phyloP scores from a whole-genome alignment of 495 filamentous ascomycete species.

The Bathelium albidoporum region DNA sequence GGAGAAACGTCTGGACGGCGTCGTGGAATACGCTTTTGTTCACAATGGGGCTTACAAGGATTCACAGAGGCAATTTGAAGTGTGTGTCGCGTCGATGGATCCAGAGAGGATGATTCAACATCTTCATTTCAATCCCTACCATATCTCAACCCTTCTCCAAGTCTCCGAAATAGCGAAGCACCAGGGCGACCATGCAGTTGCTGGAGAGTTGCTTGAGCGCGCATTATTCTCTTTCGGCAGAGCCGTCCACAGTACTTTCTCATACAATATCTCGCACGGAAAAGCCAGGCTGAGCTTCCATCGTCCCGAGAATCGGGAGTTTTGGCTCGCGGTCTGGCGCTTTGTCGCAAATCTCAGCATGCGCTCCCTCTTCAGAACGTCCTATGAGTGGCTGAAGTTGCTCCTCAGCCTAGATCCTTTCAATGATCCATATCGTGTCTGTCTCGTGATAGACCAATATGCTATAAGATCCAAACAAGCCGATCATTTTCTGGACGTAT shows the following conservation, averaged over 20 bases:
- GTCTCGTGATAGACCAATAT: conserved; percentile 68
- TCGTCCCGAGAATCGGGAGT: conserved; percentile 76
- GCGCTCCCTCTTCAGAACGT: conserved; percentile 89
- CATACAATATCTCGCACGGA: conserved; percentile 62
- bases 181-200: conserved; percentile 71
- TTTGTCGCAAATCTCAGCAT: conserved; percentile 73
- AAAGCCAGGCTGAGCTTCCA: conserved; percentile 69
- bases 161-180: conserved; percentile 87
- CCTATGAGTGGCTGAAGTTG: conserved; percentile 86
- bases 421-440: conserved; percentile 72
- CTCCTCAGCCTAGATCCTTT: conserved; percentile 62
- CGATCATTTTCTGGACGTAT: conserved; percentile 57
- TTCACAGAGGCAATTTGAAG: conserved; percentile 65
- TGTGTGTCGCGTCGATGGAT: conserved; percentile 71
- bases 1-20: conserved; percentile 40
- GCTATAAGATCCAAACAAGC: conserved; percentile 71
- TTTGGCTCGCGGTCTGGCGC: conserved; percentile 82
- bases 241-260: conserved; percentile 69
- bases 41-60: conserved; percentile 69
- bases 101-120: conserved; percentile 58
- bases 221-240: conserved; percentile 90
- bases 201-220: conserved; percentile 81
- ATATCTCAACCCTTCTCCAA: conserved; percentile 85
- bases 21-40: conserved; percentile 59
- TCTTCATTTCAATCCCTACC: conserved; percentile 69